These are phyloP conservation scores for Pseudovirgaria hyperparasitica DNA, from an alignment of 2,329 filamentous ascomycete genomes.

Conservation along the genomic window DNA sequence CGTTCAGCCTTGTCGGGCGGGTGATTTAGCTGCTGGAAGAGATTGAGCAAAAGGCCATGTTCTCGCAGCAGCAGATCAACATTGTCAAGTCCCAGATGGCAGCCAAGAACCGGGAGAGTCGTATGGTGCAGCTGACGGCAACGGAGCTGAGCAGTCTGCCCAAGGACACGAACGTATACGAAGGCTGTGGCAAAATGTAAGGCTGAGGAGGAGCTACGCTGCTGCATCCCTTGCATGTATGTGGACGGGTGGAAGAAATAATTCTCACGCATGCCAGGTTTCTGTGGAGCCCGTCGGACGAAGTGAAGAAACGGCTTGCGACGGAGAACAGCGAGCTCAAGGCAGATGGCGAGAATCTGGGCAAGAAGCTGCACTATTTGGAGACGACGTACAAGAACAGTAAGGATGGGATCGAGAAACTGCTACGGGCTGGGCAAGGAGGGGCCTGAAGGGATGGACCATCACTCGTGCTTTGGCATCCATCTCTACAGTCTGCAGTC, in stretches of 20 bases:
- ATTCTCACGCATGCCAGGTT: slow-evolving; percentile 51
- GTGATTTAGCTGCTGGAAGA: slow-evolving; percentile 66
- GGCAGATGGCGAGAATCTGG: slow-evolving; percentile 64
- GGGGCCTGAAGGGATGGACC: no score
- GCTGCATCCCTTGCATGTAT: slow-evolving; percentile 5
- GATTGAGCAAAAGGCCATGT: slow-evolving; percentile 80
- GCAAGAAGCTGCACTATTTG: slow-evolving; percentile 83
- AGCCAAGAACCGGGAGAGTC: slow-evolving; percentile 75
- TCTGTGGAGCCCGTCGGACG: slow-evolving; percentile 58
- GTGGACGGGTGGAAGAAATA: slow-evolving; percentile 2
- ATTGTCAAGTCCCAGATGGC: slow-evolving; percentile 75
- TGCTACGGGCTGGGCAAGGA: slow-evolving; percentile 53
- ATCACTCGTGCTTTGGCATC: no score
- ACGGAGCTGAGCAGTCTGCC: slow-evolving; percentile 72
- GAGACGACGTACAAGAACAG: slow-evolving; percentile 95
- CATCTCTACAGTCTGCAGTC: no score
- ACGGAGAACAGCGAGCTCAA: slow-evolving; percentile 63
- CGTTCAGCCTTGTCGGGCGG: neutral
- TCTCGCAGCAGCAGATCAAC: slow-evolving; percentile 83
- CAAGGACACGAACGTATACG: slow-evolving; percentile 68
- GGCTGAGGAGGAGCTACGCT: slow-evolving; percentile 17
- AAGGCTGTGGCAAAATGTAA: slow-evolving; percentile 95
- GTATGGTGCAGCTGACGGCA: slow-evolving; percentile 75
- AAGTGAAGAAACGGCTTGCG: slow-evolving; percentile 64
- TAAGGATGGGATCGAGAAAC: slow-evolving; percentile 78